phyloP scores from a whole-genome alignment of 345 rosid genomes.

The Hibiscus mutabilis region DNA sequence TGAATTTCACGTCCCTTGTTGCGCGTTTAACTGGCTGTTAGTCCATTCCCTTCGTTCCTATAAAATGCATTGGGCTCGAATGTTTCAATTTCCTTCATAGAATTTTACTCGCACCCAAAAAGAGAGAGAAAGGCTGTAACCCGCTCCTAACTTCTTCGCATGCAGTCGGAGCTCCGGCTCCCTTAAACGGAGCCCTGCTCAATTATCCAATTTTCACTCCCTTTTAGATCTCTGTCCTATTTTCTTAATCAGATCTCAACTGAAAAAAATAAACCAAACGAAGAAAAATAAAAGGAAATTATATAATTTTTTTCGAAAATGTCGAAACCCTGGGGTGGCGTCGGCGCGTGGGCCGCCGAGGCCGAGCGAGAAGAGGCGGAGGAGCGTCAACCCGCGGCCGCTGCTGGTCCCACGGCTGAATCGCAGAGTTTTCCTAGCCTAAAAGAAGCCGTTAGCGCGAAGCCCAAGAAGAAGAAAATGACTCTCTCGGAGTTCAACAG shows the following conservation, averaged over 20 bases:
- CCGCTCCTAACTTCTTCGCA: constrained; percentile 3
- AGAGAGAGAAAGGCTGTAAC: not conserved
- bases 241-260: not conserved
- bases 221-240: not conserved
- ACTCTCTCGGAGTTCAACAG: constrained; percentile 47
- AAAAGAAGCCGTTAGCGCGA: constrained; percentile 54
- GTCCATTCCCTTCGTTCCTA: not conserved
- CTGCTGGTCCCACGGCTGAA: constrained; percentile 18
- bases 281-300: too few relatives aligned
- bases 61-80: not conserved
- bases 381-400: constrained; percentile 48
- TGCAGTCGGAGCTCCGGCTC: constrained; percentile 19
- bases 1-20: not conserved
- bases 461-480: constrained; percentile 87
- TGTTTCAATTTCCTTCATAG: too few relatives aligned
- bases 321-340: constrained; percentile 23
- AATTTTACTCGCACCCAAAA: too few relatives aligned
- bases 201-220: not conserved
- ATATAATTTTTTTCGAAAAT: not conserved
- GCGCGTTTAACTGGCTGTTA: not conserved
- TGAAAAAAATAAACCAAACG: not conserved
- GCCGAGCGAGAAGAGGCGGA: constrained; percentile 81
- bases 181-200: constrained; percentile 15
- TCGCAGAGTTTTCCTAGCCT: constrained; percentile 76
- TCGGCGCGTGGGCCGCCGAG: constrained; percentile 97